Percentiles rank a stretch among this genome's conserved stretches.
Evolutionary conservation across 108 stramenopile species (phyloP).

Genomic region (Nitzschia putrida): DNA sequence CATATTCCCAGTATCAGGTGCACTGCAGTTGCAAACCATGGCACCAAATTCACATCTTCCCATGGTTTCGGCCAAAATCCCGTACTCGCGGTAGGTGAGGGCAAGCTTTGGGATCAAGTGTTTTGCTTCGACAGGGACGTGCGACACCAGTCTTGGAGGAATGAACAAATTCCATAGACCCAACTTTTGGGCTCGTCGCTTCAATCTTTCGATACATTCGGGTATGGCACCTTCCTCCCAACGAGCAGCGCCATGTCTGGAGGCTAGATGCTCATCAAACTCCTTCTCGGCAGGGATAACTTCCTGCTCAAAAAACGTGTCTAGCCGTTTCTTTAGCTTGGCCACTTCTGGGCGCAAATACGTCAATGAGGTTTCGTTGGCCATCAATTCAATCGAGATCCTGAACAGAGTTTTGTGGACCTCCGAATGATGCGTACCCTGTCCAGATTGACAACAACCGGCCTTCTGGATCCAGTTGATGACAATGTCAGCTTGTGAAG

Average conservation of each 20-base stretch:
- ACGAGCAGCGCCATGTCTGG: constrained; percentile 55
- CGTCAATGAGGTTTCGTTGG: constrained; percentile 29
- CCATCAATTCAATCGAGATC: neutral
- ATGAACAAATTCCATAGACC: constrained; percentile 93
- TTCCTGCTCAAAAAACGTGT: constrained; percentile 68
- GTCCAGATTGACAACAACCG: too few relatives aligned
- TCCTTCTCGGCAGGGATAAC: constrained; percentile 83
- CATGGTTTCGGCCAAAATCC: constrained; percentile 87
- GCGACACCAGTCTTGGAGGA: constrained; percentile 54
- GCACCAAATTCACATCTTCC: constrained; percentile 82
- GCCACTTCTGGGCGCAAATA: constrained; percentile 52
- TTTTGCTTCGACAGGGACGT: constrained; percentile 22
- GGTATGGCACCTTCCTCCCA: constrained; percentile 74
- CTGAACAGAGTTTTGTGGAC: too few relatives aligned
- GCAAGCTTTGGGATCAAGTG: constrained; percentile 36
- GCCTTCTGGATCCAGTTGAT: too few relatives aligned
- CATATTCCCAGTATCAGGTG: constrained; percentile 99
- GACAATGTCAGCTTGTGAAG: too few relatives aligned
- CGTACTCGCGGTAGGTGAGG: constrained; percentile 84
- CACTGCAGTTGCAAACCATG: constrained; percentile 93
- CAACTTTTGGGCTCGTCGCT: constrained; percentile 61
- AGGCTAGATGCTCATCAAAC: constrained; percentile 60
- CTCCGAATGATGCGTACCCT: too few relatives aligned
- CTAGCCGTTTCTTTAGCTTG: constrained; percentile 60
- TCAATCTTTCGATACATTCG: constrained; percentile 61